Conservation (phyloP, 2,329 filamentous ascomycete species). For the Nannizziopsis arthrosporioides region DNA sequence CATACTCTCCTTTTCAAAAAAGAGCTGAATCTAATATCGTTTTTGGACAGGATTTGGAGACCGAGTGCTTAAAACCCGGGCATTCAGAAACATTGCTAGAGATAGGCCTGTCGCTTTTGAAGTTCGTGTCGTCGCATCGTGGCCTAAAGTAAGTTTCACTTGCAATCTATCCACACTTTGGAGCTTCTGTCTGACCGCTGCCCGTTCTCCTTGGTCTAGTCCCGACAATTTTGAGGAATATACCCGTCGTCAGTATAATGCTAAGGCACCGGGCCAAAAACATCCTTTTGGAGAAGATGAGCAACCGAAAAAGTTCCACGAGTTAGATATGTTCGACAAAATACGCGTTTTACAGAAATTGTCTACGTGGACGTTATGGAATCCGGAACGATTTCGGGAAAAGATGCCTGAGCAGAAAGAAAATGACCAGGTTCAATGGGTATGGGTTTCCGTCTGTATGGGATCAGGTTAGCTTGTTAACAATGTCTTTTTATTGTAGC, state of each 20-base stretch:
- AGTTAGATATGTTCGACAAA: constrained; percentile 74
- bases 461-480: not conserved
- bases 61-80: constrained; percentile 67
- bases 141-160: constrained; percentile 63
- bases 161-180: not conserved
- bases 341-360: constrained; percentile 72
- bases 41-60: constrained; percentile 62
- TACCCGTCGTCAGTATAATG: constrained; percentile 71
- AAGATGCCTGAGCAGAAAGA: constrained; percentile 75
- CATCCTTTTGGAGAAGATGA: constrained; percentile 75
- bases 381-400: constrained; percentile 75
- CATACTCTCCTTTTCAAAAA: not conserved
- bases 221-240: constrained; percentile 88
- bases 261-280: constrained; percentile 59
- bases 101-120: constrained; percentile 76
- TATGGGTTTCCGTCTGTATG: constrained; percentile 34
- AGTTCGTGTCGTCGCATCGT: constrained; percentile 86
- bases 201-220: constrained; percentile 37
- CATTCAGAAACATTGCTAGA: constrained; percentile 62
- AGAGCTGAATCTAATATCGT: not conserved
- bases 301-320: constrained; percentile 58
- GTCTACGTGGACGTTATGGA: constrained; percentile 77
- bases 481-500: constrained; percentile 24
- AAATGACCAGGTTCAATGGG: constrained; percentile 71
- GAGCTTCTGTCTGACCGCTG: not conserved